Evolutionary conservation across 805 yeast species (phyloP), one percentile per base, ranked within the genome.

Genomic region (Myxozyma neglecta): DNA sequence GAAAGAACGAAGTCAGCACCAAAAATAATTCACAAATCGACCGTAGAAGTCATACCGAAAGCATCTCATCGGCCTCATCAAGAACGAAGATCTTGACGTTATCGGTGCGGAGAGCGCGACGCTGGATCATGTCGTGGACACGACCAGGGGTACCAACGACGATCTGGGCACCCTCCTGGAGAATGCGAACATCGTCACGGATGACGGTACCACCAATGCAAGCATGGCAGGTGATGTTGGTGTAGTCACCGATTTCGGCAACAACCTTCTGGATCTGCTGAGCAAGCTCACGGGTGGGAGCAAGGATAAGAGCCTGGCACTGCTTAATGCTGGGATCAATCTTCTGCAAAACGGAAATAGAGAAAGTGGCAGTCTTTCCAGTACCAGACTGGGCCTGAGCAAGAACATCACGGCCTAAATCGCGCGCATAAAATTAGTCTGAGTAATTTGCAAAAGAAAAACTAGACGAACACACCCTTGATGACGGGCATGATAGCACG

Each of bases 361-460:
- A 83, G 81, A 94, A 94, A 52, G 99, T 94, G 68, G 98, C 99
- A 35, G 99, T 94, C 80, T 94, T 94, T 79, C 99, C 99, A 53
- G 99, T 94, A 78, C 99, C 99, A 42, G 97, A 90, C 79, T 94
- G 99, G 62, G 99, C 98, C 80, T 94, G 99, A 64, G 99, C 99
- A 67, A 94, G 85, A 57, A 92, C 96, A 77, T 94, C 99, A 77
- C 91, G 86, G 60, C 63, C 67, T 65, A 35, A 9, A n/a, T 14
- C 8, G 40, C 9, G 16, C 18, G 42, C 14, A 10, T 3, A 39
- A 2, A 9, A 47, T 45, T n/a, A 53, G 14, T 40, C 18, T 20
- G 10, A 11, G 14, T 14, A 6, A 13, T 18, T 36, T 7, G 20
- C 32, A 52, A 16, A 6, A 24, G n/a, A 35, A 5, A 13, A 43